These are phyloP conservation scores for Macrophomina tecta DNA, from an alignment of 2,329 filamentous ascomycete species.

Conservation along the genomic window DNA sequence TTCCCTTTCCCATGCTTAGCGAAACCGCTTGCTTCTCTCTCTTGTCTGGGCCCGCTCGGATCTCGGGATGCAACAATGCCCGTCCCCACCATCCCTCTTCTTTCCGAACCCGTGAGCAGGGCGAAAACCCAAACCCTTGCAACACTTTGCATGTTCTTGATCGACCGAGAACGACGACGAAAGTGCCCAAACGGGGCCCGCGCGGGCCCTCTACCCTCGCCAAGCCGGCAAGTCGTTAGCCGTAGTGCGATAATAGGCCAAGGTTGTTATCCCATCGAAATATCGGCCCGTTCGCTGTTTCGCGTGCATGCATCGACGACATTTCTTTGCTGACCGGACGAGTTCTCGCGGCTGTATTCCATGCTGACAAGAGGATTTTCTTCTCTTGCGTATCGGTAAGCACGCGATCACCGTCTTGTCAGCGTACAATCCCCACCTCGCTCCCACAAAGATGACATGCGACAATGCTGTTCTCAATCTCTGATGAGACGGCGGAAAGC, in stretches of 20 bases:
- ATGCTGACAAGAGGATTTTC: background rate
- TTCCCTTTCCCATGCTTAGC: constrained; percentile 2
- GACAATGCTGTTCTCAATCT: too few species aligned
- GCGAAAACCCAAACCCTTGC: background rate
- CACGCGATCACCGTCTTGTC: too few species aligned
- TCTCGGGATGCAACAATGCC: constrained; percentile 9
- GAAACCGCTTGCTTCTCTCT: background rate
- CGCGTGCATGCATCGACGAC: background rate
- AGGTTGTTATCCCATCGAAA: background rate
- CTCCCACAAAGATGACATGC: too few species aligned
- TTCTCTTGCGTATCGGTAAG: too few species aligned
- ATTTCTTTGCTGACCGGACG: background rate
- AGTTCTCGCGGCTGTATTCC: background rate
- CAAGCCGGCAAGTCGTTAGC: constrained; percentile 1
- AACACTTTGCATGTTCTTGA: background rate
- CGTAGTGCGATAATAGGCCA: background rate
- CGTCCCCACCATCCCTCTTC: constrained; percentile 9
- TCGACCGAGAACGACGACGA: background rate
- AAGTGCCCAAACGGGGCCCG: background rate
- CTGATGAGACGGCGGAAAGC: background rate
- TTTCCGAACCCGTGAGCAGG: background rate
- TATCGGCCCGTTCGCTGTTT: background rate
- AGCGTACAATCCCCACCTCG: too few species aligned
- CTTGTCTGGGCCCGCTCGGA: background rate
- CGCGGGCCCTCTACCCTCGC: background rate